These are phyloP conservation scores for Globisporangium nodosum DNA, from an alignment of 352 stramenopile genomes.

Conservation along the genomic window DNA sequence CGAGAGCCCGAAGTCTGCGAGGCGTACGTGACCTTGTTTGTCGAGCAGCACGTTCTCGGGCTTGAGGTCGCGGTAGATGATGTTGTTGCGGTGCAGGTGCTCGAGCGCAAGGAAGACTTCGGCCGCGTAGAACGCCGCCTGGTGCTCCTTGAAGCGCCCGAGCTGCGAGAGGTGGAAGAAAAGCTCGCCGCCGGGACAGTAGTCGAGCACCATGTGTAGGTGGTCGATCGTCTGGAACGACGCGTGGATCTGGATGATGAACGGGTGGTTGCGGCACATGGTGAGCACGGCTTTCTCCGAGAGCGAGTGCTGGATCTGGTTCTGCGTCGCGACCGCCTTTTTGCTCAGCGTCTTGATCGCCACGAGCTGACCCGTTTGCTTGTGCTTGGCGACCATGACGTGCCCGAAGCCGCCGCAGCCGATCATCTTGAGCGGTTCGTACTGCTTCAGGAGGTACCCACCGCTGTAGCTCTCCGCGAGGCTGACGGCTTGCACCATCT, in stretches of 20 bases:
- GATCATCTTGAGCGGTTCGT: constrained; percentile 77
- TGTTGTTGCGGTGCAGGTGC: constrained; percentile 60
- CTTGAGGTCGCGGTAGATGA: constrained; percentile 90
- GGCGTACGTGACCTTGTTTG: constrained; percentile 75
- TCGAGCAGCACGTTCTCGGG: constrained; percentile 90
- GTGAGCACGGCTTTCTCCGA: constrained; percentile 84
- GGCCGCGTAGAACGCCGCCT: constrained; percentile 83
- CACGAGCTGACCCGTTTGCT: constrained; percentile 46
- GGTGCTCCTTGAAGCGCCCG: constrained; percentile 68
- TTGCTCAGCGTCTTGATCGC: constrained; percentile 85
- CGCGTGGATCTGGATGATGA: constrained; percentile 88
- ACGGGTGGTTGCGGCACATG: constrained; percentile 86
- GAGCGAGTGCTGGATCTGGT: constrained; percentile 84
- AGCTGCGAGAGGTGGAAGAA: constrained; percentile 84
- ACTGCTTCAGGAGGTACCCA: constrained; percentile 67
- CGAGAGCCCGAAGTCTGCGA: constrained; percentile 90
- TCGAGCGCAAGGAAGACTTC: constrained; percentile 85
- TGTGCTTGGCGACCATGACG: constrained; percentile 71
- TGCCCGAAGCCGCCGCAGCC: constrained; percentile 84
- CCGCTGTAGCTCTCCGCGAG: constrained; percentile 80
- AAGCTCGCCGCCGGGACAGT: constrained; percentile 68
- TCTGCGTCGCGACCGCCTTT: constrained; percentile 63
- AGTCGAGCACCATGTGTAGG: constrained; percentile 69
- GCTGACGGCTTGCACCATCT: constrained; percentile 62
- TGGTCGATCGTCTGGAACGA: constrained; percentile 86